phyloP scores from a whole-genome alignment of 495 filamentous ascomycete species.

The Emericellopsis terricola region DNA sequence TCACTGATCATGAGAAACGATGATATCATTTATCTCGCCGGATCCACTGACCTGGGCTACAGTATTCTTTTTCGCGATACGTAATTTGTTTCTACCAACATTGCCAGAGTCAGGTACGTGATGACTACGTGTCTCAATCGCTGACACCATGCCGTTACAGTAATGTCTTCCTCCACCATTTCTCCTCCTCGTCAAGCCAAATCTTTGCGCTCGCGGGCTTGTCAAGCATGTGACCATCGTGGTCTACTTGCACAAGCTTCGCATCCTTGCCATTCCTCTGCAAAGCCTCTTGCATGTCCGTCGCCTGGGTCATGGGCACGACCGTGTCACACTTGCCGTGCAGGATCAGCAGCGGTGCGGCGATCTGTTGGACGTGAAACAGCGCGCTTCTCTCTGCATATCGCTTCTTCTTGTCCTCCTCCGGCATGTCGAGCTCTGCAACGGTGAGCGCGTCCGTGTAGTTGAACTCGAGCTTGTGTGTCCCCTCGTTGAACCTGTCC shows the following conservation, averaged over 20 bases:
- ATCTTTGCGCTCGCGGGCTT: conserved; percentile 9
- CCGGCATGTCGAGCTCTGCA: conserved; percentile 7
- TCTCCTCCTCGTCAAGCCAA: conserved; percentile 13
- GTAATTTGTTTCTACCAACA: too few relatives aligned
- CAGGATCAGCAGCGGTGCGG: conserved; percentile 24
- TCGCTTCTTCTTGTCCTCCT: conserved; percentile 18
- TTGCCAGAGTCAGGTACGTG: too few relatives aligned
- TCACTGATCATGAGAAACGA: too few relatives aligned
- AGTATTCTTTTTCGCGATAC: too few relatives aligned
- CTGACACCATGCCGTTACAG: too few relatives aligned
- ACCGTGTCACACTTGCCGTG: conserved; percentile 29
- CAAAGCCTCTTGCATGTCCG: conserved; percentile 21
- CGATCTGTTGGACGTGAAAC: conserved; percentile 24
- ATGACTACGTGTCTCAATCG: too few relatives aligned
- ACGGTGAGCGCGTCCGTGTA: conserved; percentile 25
- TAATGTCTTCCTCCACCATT: conserved; percentile 13
- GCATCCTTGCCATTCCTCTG: conserved; percentile 19
- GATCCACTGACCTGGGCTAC: too few relatives aligned
- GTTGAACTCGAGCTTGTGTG: conserved; percentile 33
- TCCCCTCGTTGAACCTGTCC: conserved; percentile 17
- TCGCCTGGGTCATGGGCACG: conserved; percentile 28
- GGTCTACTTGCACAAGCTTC: conserved; percentile 23
- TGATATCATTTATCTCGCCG: too few relatives aligned
- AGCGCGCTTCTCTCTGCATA: conserved; percentile 23
- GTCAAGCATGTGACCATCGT: conserved; percentile 27